A percentile compares a stretch with the other conserved stretches of the same genome.
These are phyloP conservation scores for Macrocybe sp. DNA, from an alignment of 1,284 basidiomycete genomes.

Conservation along the genomic window DNA sequence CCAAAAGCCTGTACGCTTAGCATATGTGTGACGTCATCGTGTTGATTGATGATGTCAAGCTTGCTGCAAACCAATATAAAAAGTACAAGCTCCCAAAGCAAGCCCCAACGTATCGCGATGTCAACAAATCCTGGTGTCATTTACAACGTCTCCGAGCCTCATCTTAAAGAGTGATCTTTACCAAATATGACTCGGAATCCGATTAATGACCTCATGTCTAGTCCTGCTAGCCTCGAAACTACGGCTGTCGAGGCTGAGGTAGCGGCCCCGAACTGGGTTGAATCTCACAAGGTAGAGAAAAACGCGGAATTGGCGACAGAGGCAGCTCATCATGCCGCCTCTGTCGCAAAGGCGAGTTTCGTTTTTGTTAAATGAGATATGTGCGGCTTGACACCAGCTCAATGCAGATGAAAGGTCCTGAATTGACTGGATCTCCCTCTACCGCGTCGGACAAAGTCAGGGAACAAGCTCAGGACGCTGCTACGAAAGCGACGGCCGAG, in stretches of 20 bases:
- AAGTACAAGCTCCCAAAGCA: slow-evolving; percentile 6
- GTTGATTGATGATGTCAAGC: slow-evolving; percentile 15
- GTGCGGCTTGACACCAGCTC: neutral
- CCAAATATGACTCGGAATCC: neutral
- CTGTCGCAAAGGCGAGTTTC: slow-evolving; percentile 37
- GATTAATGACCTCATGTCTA: slow-evolving; percentile 5
- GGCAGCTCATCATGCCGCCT: slow-evolving; percentile 43
- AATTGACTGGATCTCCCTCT: slow-evolving; percentile 34
- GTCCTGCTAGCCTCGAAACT: slow-evolving; percentile 36
- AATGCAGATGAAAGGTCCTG: slow-evolving; percentile 37
- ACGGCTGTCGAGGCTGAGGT: slow-evolving; percentile 45
- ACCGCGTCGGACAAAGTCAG: slow-evolving; percentile 42
- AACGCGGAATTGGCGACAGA: slow-evolving; percentile 42
- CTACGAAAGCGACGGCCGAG: slow-evolving; percentile 48
- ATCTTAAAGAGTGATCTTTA: slow-evolving; percentile 23
- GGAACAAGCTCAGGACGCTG: slow-evolving; percentile 34
- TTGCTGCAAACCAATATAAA: neutral
- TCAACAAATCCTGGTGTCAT: slow-evolving; percentile 19
- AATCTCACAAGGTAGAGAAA: slow-evolving; percentile 34
- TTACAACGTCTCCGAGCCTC: slow-evolving; percentile 30
- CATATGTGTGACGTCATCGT: slow-evolving; percentile 6
- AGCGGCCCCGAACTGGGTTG: slow-evolving; percentile 37
- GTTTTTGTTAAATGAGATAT: neutral
- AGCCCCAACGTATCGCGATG: slow-evolving; percentile 11
- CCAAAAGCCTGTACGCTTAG: neutral